Evolutionary conservation across 306 rosid species (phyloP), one percentile per base, ranked within the genome.

Genomic region (Citrullus colocynthis): DNA sequence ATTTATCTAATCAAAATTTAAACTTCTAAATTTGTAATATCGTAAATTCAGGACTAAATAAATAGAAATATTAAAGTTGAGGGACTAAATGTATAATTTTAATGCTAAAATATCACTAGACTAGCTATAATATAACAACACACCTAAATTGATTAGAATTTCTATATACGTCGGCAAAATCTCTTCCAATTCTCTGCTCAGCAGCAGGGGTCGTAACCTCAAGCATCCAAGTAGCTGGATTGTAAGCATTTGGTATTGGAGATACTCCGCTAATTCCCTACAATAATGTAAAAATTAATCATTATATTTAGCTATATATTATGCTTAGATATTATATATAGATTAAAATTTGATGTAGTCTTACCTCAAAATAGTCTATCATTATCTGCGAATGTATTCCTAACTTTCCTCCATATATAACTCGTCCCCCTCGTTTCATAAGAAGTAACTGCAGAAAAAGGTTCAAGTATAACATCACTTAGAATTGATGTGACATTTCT

Each of bases 211-310:
- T 91, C 17, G 97, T 88, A 65, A 93, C 91, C 85, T 93, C 98
- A 49, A 93, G 92, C 87, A 93, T 92, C 98, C 98, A 93, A 52
- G 98, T 91, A 51, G 98, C 98, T 58, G 98, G 98, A 85, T 93
- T 91, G 82, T 91, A 91, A 65, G 90, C 87, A 36, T 79, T 75
- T 8, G 86, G 87, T 86, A 93, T 91, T 18, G 90, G 89, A 70
- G 89, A 9, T 42, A 91, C 65, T 78, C 88, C 96, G 5, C 5
- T 75, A 61, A 91, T 83, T 69, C 82, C 82, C 98, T 93, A 52
- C 6, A 55, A 85, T 24, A 78, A 75, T 77, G 56, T 56, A 81
- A 81, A 2, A 48, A 67, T 13, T 66, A 71, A 78, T 55, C 62
- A 52, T 52, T 52, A 52, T 48, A 12, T 2, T 0, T 48, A 3